phyloP scores from a whole-genome alignment of 768 basidiomycete genomes.

The Sutorius australiensis region DNA sequence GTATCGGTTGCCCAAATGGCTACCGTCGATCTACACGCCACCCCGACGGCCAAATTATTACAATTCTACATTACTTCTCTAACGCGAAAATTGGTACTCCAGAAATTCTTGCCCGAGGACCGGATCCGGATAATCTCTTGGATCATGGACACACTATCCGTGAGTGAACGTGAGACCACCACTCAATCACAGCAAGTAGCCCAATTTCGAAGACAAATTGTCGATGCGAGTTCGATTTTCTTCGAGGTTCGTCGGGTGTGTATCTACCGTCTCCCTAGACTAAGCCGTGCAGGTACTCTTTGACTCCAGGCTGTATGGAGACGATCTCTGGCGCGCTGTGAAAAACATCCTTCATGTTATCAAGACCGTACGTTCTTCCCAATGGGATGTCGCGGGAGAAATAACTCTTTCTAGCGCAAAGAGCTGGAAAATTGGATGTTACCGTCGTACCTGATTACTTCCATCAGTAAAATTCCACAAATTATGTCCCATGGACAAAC shows the following conservation, averaged over 20 bases:
- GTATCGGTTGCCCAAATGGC: conserved; percentile 46
- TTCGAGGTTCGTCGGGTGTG: conserved; percentile 37
- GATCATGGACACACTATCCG: conserved; percentile 42
- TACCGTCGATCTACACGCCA: conserved; percentile 39
- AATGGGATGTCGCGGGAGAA: conserved; percentile 10
- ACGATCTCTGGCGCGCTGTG: conserved; percentile 24
- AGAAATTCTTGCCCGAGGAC: conserved; percentile 41
- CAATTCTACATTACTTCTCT: conserved; percentile 48
- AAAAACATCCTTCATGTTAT: conserved; percentile 20
- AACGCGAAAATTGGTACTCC: conserved; percentile 44
- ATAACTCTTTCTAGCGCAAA: conserved; percentile 41
- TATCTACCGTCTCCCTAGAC: conserved; percentile 1
- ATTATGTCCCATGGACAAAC: conserved; percentile 20
- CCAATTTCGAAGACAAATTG: conserved; percentile 43
- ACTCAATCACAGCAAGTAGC: conserved; percentile 27
- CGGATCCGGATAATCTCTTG: conserved; percentile 44
- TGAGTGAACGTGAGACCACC: conserved; percentile 32
- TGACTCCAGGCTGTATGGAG: conserved; percentile 24
- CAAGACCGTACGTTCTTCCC: conserved; percentile 23
- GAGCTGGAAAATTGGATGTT: conserved; percentile 39
- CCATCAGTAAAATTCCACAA: conserved; percentile 32
- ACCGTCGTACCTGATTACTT: conserved; percentile 37
- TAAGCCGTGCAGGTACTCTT: conserved; percentile 14
- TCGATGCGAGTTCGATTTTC: conserved; percentile 48
- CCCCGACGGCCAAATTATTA: conserved; percentile 44